These are phyloP conservation scores for Ophiostoma montium DNA, from an alignment of 2,329 filamentous ascomycete genomes.

Conservation along the genomic window DNA sequence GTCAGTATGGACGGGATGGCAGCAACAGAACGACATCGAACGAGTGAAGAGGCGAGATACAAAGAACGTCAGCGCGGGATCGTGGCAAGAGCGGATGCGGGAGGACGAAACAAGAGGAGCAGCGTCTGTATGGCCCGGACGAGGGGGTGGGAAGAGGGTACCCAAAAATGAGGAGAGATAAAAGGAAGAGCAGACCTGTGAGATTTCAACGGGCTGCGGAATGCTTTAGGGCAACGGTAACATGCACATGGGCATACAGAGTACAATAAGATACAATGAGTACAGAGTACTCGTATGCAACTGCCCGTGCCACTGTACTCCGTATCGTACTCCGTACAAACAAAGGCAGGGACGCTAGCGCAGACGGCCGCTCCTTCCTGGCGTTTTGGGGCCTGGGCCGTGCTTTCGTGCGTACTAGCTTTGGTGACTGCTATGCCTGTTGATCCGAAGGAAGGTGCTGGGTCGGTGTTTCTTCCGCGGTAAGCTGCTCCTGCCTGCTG, in stretches of 20 bases:
- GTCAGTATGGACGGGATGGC: no score
- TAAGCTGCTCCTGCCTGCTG: no score
- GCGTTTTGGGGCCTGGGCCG: neutral
- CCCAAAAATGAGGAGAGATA: neutral
- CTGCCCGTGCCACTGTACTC: no score
- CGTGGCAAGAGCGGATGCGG: no score
- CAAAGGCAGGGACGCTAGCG: neutral
- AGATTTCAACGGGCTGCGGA: constrained; percentile 2
- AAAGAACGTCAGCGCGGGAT: no score
- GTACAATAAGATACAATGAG: no score
- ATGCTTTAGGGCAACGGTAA: neutral
- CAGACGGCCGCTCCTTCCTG: neutral
- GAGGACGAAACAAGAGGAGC: neutral
- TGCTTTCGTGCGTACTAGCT: neutral
- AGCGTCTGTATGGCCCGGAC: neutral
- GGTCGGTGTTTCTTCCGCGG: neutral
- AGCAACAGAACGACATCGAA: no score
- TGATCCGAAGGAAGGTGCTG: neutral
- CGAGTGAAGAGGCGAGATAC: no score
- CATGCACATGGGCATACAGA: neutral
- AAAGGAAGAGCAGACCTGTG: constrained; percentile 1
- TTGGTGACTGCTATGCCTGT: neutral
- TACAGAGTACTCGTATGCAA: no score
- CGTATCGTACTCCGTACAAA: no score
- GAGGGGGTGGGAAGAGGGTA: neutral